Percentiles rank a stretch among this genome's conserved stretches.
phyloP scores from a whole-genome alignment of 169 alveolate genomes.

The Cryptosporidium meleagridis region DNA sequence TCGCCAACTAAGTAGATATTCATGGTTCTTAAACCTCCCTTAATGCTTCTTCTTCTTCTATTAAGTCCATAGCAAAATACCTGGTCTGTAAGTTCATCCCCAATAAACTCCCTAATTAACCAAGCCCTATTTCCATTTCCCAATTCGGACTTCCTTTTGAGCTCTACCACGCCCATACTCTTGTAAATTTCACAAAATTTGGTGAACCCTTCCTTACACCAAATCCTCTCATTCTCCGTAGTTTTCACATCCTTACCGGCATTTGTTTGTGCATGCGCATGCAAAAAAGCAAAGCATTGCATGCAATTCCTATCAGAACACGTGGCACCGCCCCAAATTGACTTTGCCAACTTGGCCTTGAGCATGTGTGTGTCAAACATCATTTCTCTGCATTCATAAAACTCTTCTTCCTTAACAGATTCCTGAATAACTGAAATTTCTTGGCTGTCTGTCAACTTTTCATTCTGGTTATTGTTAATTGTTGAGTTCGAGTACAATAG shows the following conservation, averaged over 20 bases:
- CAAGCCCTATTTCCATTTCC: slow-evolving; percentile 6
- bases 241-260: neutral
- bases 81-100: slow-evolving; percentile 42
- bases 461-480: neutral
- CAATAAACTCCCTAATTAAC: slow-evolving; percentile 61
- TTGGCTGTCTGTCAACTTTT: neutral
- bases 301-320: slow-evolving; percentile 12
- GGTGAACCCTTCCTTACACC: slow-evolving; percentile 35
- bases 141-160: neutral
- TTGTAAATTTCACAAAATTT: slow-evolving; percentile 47
- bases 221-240: neutral
- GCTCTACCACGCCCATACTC: slow-evolving; percentile 49
- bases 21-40: slow-evolving; percentile 12
- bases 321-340: slow-evolving; percentile 7
- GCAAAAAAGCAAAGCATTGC: slow-evolving; percentile 2
- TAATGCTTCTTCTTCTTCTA: slow-evolving; percentile 10
- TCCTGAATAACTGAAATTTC: neutral
- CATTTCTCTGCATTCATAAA: slow-evolving; percentile 51
- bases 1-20: slow-evolving; percentile 79
- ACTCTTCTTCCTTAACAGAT: slow-evolving; percentile 23
- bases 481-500: neutral
- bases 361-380: slow-evolving; percentile 4
- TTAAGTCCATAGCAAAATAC: slow-evolving; percentile 23
- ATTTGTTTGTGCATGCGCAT: neutral
- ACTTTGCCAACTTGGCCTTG: slow-evolving; percentile 36